Evolutionary conservation across 176 grass and related monocot species (phyloP), one percentile per base, ranked within the genome.

Genomic region (Areca catechu): DNA sequence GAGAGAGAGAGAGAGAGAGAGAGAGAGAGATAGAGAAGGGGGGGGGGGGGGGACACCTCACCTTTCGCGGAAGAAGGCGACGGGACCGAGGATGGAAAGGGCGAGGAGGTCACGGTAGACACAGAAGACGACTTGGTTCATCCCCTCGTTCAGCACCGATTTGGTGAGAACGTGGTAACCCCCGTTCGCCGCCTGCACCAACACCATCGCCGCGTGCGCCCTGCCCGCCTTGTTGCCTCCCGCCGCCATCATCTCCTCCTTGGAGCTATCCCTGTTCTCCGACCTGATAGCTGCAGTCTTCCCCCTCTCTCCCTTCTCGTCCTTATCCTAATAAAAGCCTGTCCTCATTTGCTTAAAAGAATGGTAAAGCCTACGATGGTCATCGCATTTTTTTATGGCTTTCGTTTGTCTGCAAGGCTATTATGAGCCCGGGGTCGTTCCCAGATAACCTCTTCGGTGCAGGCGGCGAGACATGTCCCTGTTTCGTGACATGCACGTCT

Each of bases 71-170:
- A 91, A 22, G 93, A 80, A 85, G 68, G 87, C 87, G 61, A 72
- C 1, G 60, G 93, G 83, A 1, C 78, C 93, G 67, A 97, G 75
- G 55, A 97, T 66, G 9, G 81, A 57, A 68, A 97, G 48, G 20
- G 87, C 86, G 73, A 97, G 48, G 72, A 97, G 72, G 59, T 97
- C 93, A 16, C 93, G 93, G 78, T 97, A 97, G 79, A 91, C 80
- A 68, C 93, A 97, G 78, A 97, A 97, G 53, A 97, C 87, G 61
- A 97, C 57, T 83, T 92, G 83, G 67, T 97, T 97, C 93, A 97
- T 97, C 63, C 93, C 93, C 50, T 88, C 87, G 66, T 97, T 78
- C 75, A 97, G 87, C 18, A 97, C 87, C 63, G 93, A 91, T 74
- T 97, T 97, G 77, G 93, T 97, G 69, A 97, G 82, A 63, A 97